phyloP scores from a whole-genome alignment of 208 protist genomes.

The Naegleria fowleri region DNA sequence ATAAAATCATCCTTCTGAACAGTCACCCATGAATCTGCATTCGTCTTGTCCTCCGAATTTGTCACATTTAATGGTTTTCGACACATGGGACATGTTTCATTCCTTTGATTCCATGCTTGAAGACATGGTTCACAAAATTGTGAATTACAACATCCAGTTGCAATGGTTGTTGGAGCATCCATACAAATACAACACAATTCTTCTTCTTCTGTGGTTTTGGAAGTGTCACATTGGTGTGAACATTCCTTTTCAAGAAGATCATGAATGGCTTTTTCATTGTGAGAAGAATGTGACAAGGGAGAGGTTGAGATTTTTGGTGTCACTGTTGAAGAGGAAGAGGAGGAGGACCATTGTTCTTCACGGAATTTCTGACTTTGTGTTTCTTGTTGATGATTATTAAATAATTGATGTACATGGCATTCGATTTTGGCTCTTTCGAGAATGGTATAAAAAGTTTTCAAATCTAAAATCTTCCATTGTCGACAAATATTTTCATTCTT shows the following conservation, averaged over 20 bases:
- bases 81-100: not conserved
- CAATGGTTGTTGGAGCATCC: not conserved
- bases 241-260: no score
- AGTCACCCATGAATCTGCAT: not conserved
- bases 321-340: not conserved
- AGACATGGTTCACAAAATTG: constrained; percentile 1
- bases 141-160: not conserved
- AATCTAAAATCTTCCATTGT: not conserved
- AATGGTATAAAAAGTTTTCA: not conserved
- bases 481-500: not conserved
- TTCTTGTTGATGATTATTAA: not conserved
- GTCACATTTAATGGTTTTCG: not conserved
- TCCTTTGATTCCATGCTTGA: not conserved
- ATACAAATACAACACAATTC: not conserved
- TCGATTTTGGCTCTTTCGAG: not conserved
- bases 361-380: not conserved
- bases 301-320: no score
- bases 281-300: no score
- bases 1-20: not conserved
- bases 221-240: no score
- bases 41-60: not conserved
- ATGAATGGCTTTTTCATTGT: no score
- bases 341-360: not conserved
- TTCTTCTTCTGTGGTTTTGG: no score
- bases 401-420: constrained; percentile 3